Base-by-base conservation (phyloP, 1,284 basidiomycete genomes). In the Erythrobasidium hasegawianum region DNA sequence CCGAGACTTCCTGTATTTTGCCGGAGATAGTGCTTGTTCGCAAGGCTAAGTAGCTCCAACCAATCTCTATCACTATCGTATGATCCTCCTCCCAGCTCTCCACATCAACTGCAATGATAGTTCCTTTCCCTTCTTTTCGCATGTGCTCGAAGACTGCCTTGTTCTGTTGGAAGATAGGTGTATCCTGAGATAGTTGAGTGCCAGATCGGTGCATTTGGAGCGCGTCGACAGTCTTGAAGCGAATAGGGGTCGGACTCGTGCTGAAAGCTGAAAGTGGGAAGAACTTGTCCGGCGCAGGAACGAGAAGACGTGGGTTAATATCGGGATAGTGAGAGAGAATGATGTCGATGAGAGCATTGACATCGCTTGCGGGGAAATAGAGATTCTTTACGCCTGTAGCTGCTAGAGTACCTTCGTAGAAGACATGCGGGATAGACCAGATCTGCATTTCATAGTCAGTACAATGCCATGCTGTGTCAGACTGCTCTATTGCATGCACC, bases 81-180 rank as follows among this genome's bases (percentile, higher is more conserved):
- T 65, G 62, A 16, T 65, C 47, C 10, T 43, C 33, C 18, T 65
- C 62, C 22, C 45, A 65, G 40, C 62, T 65, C 49, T 65, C 62
- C 2, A 65, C 38, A 43, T 65, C 62, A 9, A 65, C 52, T n/a
- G 62, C 55, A 22, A 65, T 39, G 1, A 65, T 22, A 11, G 55
- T 52, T 10, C 62, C 62, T 39, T 29, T 27, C 24, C 33, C 47
- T 41, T 18, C 3, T 8, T 41, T 26, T 20, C 54, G 55, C 22
- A 65, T 57, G 7, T 38, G 22, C n/a, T 57, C 55, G 29, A 47
- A 65, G n/a, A 24, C 26, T 3, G 26, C 22, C 16, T 27, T 53
- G 43, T 52, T 33, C 41, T 57, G 33, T 52, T 57, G 18, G 43
- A 14, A 38, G 22, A 26, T 20, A 50, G n/a, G 18, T 33, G 27